phyloP scores from a whole-genome alignment of 2,329 filamentous ascomycete species.

The Trichoderma aggressivum region DNA sequence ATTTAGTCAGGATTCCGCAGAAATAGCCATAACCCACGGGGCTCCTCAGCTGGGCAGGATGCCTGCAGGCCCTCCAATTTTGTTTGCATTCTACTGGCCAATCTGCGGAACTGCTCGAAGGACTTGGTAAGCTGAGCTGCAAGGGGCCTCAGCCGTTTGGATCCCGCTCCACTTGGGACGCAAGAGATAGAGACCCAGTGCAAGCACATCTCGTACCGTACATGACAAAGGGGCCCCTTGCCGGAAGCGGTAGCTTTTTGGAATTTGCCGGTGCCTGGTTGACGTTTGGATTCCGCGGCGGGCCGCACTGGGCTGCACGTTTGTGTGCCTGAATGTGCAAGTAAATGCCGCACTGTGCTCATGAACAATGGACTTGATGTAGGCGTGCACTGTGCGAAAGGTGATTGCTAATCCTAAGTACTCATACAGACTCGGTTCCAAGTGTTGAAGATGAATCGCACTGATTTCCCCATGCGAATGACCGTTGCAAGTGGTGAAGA shows the following conservation, averaged over 20 bases:
- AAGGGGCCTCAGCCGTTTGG: neutral
- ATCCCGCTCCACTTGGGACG: conserved; percentile 10
- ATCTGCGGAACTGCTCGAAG: neutral
- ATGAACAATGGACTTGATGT: neutral
- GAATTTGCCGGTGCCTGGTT: neutral
- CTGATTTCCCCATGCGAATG: neutral
- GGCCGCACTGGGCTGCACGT: neutral
- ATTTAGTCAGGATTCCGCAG: neutral
- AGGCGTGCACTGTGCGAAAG: neutral
- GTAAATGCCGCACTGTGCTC: neutral
- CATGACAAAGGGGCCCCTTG: neutral
- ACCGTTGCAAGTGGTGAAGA: neutral
- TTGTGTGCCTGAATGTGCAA: neutral
- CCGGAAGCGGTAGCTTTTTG: neutral
- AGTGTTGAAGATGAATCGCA: neutral
- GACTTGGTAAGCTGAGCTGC: conserved; percentile 14
- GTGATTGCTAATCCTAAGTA: neutral
- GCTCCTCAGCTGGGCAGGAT: neutral
- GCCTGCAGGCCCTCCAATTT: neutral
- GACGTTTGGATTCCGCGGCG: neutral
- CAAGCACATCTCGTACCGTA: neutral
- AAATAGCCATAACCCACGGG: neutral
- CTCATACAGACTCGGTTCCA: neutral
- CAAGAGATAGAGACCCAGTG: conserved; percentile 7
- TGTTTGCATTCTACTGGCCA: neutral